phyloP scores from a whole-genome alignment of 352 stramenopile genomes.

The Phytopythium aichiense region DNA sequence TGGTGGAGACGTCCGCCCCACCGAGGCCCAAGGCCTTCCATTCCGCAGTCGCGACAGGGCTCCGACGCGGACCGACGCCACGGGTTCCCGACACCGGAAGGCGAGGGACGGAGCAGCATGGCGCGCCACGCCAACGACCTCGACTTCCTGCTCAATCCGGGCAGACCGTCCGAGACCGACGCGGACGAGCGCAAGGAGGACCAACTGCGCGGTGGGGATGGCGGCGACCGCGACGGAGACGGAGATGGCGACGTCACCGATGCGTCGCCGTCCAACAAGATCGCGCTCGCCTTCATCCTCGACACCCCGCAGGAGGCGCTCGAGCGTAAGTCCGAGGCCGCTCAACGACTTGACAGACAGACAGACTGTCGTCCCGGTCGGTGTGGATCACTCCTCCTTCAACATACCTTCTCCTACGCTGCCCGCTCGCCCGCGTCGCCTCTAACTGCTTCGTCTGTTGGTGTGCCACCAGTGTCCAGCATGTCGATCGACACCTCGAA shows the following conservation, averaged over 20 bases:
- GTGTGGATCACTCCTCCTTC: neutral
- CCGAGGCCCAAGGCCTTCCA: neutral
- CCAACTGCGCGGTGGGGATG: neutral
- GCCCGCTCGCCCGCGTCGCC: neutral
- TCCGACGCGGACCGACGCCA: neutral
- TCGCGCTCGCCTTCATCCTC: conserved; percentile 43
- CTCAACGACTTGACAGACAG: neutral
- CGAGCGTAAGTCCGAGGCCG: neutral
- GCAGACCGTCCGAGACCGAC: conserved; percentile 7
- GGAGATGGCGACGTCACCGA: conserved; percentile 10
- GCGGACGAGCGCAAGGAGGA: conserved; percentile 8
- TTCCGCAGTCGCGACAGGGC: neutral
- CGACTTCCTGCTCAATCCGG: conserved; percentile 8
- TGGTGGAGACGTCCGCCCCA: conserved; percentile 11
- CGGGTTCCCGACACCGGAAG: conserved; percentile 1
- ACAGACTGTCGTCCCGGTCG: neutral
- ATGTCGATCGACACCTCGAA: neutral
- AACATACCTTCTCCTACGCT: neutral
- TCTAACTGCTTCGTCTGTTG: neutral
- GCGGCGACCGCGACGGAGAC: conserved; percentile 3
- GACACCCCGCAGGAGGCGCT: conserved; percentile 3
- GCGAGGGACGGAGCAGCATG: conserved; percentile 7
- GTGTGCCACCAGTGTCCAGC: neutral
- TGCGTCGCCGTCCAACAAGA: conserved; percentile 25
- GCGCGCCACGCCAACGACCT: conserved; percentile 1